Conservation (phyloP, 129 eudicot species). For the Silybum marianum region DNA sequence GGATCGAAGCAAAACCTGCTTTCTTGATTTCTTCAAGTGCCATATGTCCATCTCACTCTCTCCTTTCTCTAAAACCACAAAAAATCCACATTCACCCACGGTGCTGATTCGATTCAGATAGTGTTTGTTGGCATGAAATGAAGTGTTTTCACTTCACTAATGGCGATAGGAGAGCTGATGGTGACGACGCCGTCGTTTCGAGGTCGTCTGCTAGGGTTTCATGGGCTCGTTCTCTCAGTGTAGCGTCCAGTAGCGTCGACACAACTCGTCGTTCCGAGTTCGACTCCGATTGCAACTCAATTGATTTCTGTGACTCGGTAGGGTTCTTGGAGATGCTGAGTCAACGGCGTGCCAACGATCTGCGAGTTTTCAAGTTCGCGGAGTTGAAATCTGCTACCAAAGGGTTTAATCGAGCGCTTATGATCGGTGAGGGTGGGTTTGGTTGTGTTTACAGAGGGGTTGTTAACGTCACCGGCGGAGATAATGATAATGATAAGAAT, state of each 20-base stretch:
- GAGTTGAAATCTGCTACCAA: conserved; percentile 70
- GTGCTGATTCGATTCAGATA: not conserved
- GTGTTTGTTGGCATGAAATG: conserved; percentile 36
- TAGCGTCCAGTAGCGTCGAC: conserved; percentile 49
- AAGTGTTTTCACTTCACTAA: conserved; percentile 73
- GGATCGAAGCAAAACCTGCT: conserved; percentile 16
- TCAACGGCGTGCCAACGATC: conserved; percentile 56
- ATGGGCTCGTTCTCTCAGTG: conserved; percentile 70
- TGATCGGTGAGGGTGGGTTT: conserved; percentile 84
- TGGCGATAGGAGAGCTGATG: conserved; percentile 39
- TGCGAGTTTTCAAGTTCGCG: conserved; percentile 50
- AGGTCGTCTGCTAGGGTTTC: conserved; percentile 53
- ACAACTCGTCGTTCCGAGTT: conserved; percentile 59
- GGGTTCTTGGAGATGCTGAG: conserved; percentile 43
- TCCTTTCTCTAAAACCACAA: not conserved
- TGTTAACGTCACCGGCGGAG: conserved; percentile 27
- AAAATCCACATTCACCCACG: not conserved
- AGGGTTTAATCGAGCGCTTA: conserved; percentile 53
- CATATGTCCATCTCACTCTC: not conserved
- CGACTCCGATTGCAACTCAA: conserved; percentile 48
- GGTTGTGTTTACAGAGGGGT: conserved; percentile 73
- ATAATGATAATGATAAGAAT: conserved; percentile 1
- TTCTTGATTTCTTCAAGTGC: conserved; percentile 18
- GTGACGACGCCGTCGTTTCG: conserved; percentile 38
- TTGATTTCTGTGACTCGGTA: conserved; percentile 42